phyloP scores from a whole-genome alignment of 2,329 filamentous ascomycete genomes.

The Aspergillus fischeri region DNA sequence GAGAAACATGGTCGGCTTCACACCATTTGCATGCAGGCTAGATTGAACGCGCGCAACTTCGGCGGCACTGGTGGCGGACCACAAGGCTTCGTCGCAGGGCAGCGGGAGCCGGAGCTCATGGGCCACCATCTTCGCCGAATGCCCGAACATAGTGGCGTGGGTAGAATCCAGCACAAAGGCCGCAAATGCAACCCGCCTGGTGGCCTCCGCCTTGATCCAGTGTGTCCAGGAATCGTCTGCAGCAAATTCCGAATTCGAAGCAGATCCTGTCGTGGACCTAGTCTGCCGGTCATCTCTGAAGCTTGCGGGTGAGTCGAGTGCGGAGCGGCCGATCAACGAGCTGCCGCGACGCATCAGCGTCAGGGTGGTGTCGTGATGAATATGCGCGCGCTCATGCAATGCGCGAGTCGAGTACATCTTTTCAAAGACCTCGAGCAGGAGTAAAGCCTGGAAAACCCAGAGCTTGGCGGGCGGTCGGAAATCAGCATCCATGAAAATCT shows the following conservation, averaged over 20 bases:
- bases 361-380: constrained; percentile 92
- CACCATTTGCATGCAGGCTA: constrained; percentile 72
- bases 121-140: constrained; percentile 93
- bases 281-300: constrained; percentile 57
- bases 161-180: constrained; percentile 95
- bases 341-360: constrained; percentile 92
- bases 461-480: constrained; percentile 90
- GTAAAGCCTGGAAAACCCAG: constrained; percentile 89
- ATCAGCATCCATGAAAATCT: constrained; percentile 86
- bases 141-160: constrained; percentile 96
- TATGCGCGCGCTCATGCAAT: constrained; percentile 89
- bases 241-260: constrained; percentile 55
- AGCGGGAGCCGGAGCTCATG: constrained; percentile 90
- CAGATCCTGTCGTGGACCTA: constrained; percentile 33
- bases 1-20: constrained; percentile 81
- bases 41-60: constrained; percentile 83
- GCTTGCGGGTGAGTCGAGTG: constrained; percentile 78
- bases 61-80: constrained; percentile 81
- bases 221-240: constrained; percentile 91
- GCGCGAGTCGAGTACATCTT: constrained; percentile 95
- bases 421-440: constrained; percentile 89
- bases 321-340: constrained; percentile 80
- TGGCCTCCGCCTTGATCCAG: constrained; percentile 94
- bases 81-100: constrained; percentile 87
- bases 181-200: constrained; percentile 81